Base-by-base conservation (phyloP, 1,284 basidiomycete genomes). In the Testicularia cyperi region DNA sequence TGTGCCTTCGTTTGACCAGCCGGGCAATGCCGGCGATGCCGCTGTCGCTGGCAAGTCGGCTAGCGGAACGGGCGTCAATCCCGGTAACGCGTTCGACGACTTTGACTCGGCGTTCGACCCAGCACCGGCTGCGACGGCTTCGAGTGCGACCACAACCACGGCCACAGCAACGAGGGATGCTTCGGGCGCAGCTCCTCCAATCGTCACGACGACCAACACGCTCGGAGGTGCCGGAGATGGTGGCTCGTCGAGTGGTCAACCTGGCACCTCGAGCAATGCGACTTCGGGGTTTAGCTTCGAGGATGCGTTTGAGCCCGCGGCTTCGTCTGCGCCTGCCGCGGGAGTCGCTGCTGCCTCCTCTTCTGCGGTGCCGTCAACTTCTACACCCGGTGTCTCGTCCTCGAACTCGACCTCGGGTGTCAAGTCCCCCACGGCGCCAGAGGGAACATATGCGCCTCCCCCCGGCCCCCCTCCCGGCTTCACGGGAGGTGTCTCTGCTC, bases 1-100 rank as follows among this genome's bases (percentile, higher is more conserved):
- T 48, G 70, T 71, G 14, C 70, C 68, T 13, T 64, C 57, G 23
- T 72, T 72, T 41, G 64, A 27, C n/a, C n/a, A n/a, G n/a, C 43
- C 26, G 10, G 21, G 20, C 9, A 38, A 36, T 41, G 44, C 47
- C 10, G 52, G 36, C 18, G 38, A 30, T 14, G 55, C 36, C 5
- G 23, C 19, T 25, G 35, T 38, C 14, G 29, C 13, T 16, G 43
- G 32, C 6, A 16, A n/a, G n/a, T n/a, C 42, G 7, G 23, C 43
- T 3, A 23, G 27, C 28, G 29, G 14, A 32, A 20, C 26, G 24
- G 28, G 9, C 14, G 12, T 14, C 19, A 38, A 27, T 12, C 28
- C 35, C 26, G 44, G 30, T 22, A 42, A 27, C 28, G 58, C 52
- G 5, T 70, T 71, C 35, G 66, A 65, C 37, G 68, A 63, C 16